phyloP scores from a whole-genome alignment of 2,329 filamentous ascomycete species.

The Botrytis fabae region DNA sequence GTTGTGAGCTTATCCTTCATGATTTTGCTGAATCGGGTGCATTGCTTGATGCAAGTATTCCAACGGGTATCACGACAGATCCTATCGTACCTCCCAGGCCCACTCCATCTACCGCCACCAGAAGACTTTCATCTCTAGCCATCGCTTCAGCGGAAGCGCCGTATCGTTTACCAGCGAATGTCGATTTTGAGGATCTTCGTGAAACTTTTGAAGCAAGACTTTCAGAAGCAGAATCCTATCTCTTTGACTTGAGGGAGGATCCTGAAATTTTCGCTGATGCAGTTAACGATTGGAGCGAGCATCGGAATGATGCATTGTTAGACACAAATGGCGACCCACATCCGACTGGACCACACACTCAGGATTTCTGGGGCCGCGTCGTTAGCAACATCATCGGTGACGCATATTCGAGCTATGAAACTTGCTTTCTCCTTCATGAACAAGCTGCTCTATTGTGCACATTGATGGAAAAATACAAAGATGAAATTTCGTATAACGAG shows the following conservation, averaged over 20 bases:
- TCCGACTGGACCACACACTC: neutral
- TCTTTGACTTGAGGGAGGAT: neutral
- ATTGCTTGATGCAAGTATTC: neutral
- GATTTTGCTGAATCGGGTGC: neutral
- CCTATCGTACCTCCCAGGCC: neutral
- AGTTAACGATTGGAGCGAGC: neutral
- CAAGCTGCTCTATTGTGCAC: neutral
- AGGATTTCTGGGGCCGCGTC: neutral
- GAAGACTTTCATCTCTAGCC: neutral
- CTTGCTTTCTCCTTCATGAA: neutral
- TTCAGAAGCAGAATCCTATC: neutral
- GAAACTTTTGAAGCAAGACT: neutral
- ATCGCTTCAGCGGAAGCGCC: neutral
- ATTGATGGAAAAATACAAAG: neutral
- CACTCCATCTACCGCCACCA: neutral
- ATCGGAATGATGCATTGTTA: neutral
- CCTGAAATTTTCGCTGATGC: neutral
- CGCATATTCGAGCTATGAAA: neutral
- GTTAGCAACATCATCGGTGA: neutral
- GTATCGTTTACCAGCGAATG: neutral
- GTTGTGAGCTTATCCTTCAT: neutral
- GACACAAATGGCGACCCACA: neutral
- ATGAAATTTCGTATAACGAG: neutral
- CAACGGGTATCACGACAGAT: neutral
- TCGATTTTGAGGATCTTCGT: neutral